Evolutionary conservation across 2,329 filamentous ascomycete species (phyloP).

Genomic region (Clonostachys sp.): DNA sequence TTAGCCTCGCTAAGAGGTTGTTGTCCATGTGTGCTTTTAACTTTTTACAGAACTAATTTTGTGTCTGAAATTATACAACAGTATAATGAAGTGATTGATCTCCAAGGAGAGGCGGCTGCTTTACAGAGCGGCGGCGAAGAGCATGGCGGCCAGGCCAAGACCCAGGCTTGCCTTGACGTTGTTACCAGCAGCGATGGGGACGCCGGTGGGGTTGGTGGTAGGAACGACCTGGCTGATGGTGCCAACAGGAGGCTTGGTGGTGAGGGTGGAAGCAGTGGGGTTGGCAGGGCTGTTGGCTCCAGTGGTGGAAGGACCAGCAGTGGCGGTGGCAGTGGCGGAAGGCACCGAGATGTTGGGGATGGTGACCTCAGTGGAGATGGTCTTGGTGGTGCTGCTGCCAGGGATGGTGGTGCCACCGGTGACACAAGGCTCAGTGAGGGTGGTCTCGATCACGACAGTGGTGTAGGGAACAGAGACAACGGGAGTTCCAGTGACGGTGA

Average conservation of each 20-base stretch:
- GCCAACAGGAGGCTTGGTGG: constrained; percentile 34
- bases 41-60: not conserved
- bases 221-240: constrained; percentile 12
- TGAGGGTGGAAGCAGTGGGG: constrained; percentile 10
- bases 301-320: constrained; percentile 5
- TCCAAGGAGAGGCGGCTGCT: not conserved
- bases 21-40: not conserved
- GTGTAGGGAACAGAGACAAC: constrained; percentile 47
- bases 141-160: constrained; percentile 38
- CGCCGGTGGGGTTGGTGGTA: constrained; percentile 9
- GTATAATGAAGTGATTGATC: constrained; percentile 10
- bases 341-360: constrained; percentile 50
- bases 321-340: constrained; percentile 14
- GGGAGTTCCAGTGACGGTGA: constrained; percentile 47
- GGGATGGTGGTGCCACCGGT: constrained; percentile 41
- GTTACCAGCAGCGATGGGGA: constrained; percentile 10
- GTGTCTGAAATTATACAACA: not conserved
- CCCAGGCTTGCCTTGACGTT: constrained; percentile 36
- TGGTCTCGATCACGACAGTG: constrained; percentile 41
- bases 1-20: constrained; percentile 10
- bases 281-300: constrained; percentile 5
- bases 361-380: constrained; percentile 44
- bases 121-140: constrained; percentile 42
- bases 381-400: constrained; percentile 38
- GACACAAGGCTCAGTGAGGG: constrained; percentile 45